phyloP scores from a whole-genome alignment of 768 basidiomycete species.

The Hydnomerulius pinastri region DNA sequence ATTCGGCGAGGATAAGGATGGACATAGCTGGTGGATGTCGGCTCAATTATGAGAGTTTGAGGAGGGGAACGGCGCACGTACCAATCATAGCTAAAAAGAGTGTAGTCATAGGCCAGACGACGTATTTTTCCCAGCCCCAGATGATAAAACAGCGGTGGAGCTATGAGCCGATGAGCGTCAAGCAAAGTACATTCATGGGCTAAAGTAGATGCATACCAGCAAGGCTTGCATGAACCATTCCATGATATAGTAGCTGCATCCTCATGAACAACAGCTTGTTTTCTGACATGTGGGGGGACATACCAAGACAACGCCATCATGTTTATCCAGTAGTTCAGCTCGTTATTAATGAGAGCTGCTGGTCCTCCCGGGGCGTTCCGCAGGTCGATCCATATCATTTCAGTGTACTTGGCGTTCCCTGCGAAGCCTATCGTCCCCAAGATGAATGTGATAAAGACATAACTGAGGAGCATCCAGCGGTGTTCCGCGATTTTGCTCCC shows the following conservation, averaged over 20 bases:
- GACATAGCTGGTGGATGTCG: constrained; percentile 12
- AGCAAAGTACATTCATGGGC: neutral
- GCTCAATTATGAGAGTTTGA: neutral
- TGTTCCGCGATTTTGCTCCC: neutral
- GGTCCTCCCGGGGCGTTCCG: constrained; percentile 16
- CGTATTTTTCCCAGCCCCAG: constrained; percentile 14
- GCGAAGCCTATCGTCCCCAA: constrained; percentile 29
- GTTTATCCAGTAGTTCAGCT: constrained; percentile 20
- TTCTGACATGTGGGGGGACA: constrained; percentile 1
- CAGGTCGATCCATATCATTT: constrained; percentile 36
- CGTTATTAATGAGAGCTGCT: constrained; percentile 14
- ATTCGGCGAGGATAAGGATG: constrained; percentile 12
- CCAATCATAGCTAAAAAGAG: constrained; percentile 15
- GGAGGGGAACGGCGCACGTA: neutral
- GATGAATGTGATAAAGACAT: constrained; percentile 27
- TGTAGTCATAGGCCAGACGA: constrained; percentile 16
- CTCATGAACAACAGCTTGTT: no score
- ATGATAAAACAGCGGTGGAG: constrained; percentile 18
- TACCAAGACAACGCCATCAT: constrained; percentile 21
- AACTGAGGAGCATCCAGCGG: constrained; percentile 14
- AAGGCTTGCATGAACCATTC: constrained; percentile 32
- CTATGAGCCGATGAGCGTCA: no score
- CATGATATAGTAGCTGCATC: constrained; percentile 28
- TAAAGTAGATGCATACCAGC: constrained; percentile 11
- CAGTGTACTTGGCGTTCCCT: constrained; percentile 26